Base-by-base conservation (phyloP, 169 alveolate genomes). In the Besnoitia besnoiti region DNA sequence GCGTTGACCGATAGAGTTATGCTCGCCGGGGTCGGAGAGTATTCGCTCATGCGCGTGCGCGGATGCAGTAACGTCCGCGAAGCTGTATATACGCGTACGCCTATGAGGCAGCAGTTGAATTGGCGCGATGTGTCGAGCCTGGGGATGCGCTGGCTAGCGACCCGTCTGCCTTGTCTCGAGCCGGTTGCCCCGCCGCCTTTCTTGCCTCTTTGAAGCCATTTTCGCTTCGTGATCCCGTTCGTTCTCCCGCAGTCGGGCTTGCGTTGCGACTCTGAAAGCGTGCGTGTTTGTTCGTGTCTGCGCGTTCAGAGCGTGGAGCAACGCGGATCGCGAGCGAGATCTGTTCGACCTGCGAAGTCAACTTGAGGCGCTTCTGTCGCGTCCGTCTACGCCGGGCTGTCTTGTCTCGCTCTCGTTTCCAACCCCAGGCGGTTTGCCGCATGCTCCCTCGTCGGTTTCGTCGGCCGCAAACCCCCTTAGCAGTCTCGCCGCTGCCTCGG, bases 291-390 rank as follows among this genome's bases (percentile, higher is more conserved):
- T 73, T 7, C 82, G 16, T 73, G 46, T 73, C n/a, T 42, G 50
- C 30, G 50, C 55, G 4, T 77, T 2, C 59, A 77, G 87, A 77
- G 87, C 87, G 16, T 77, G 87, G 87, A 77, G 61, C 33, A 77
- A 42, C 35, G 35, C 87, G 21, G 87, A 77, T 37, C 87, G 87
- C 61, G 87, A 77, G 59, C 55, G 50, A 27, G 44, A 77, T 30
- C 47, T 77, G 37, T 77, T 77, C 87, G 87, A 77, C 47, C 55
- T 77, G 50, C 87, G 40, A 39, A 37, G 87, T 12, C 87, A 27
- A 39, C 59, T 77, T 24, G 59, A 77, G 42, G 37, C 59, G 10
- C 87, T 77, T 42, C 87, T 77, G 10, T 44, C 49, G 40, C 87
- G 61, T 42, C 59, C 49, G n/a, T 10, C 85, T 62, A n/a, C n/a